Evolutionary conservation across 495 filamentous ascomycete genomes (phyloP), one percentile per base, ranked within the genome.

Genomic region (Chaetomium fimeti): DNA sequence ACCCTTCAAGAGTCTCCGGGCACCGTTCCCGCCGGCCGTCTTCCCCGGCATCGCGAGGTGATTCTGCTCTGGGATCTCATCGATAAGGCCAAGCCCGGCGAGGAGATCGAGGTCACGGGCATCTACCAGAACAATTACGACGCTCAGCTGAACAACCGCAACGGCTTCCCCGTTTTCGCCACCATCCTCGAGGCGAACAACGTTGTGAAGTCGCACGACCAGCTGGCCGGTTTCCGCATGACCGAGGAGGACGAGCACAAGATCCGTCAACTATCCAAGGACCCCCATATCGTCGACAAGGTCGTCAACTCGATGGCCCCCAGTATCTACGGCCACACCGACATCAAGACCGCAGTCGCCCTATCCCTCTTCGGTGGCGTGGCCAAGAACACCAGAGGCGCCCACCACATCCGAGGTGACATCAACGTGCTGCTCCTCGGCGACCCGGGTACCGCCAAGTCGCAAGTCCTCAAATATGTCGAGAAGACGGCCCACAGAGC

Each of bases 51-150:
- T 72, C 87, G 95, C 57, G 95, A 99, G 72, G 92, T 98, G 20
- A 90, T 99, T 68, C 85, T 99, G 11, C 87, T 98, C 20, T 97
- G 94, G 85, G 95, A 99, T 78, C 81, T 98, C 42, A 99, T 99
- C 67, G 95, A 99, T 77, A 88, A 86, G 49, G 93, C 92, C 47
- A 99, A 98, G 77, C 95, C 95, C 22, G 95, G 95, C 66, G 95
- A 99, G 76, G 95, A 99, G 72, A 89, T 99, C 60, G 95, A 98
- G 71, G 87, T 99, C 22, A 98, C 92, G 22, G 95, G 95, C 67
- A 89, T 97, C 70, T 99, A 99, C 77, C 90, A 92, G 67, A 99
- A 99, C 81, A 97, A 92, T 81, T 99, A 97, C 72, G 92, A 97
- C 73, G 94, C 93, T 1, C 91, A 95, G 70, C 83, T 99, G 29